Percentiles rank a stretch among this genome's conserved stretches.
phyloP scores from a whole-genome alignment of 1,139 yeast species.

The Meyerozyma elateridarum region DNA sequence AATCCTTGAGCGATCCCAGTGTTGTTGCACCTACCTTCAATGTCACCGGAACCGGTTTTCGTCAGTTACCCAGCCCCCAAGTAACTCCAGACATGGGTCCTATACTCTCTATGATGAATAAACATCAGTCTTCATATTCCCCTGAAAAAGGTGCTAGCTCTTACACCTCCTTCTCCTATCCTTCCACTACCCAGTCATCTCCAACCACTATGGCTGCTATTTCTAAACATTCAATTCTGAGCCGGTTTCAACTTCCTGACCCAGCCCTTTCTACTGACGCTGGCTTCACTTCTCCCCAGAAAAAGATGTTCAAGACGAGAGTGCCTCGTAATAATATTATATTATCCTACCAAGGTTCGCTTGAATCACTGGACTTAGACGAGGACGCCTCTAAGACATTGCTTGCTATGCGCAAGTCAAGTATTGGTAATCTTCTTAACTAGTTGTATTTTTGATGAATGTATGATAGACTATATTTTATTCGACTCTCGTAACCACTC shows the following conservation, averaged over 20 bases:
- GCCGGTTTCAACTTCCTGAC: conserved; percentile 34
- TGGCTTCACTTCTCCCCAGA: conserved; percentile 20
- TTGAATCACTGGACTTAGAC: conserved; percentile 4
- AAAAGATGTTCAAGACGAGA: conserved; percentile 23
- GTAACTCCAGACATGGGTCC: conserved; percentile 44
- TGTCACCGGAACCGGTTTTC: background rate
- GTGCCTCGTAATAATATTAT: conserved; percentile 19
- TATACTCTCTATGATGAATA: conserved; percentile 25
- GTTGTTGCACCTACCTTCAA: background rate
- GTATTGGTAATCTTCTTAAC: conserved; percentile 38
- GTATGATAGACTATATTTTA: background rate
- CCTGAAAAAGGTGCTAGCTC: background rate
- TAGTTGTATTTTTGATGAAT: conserved; percentile 11
- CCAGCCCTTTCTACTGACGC: conserved; percentile 26
- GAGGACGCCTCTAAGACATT: conserved; percentile 39
- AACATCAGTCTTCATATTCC: conserved; percentile 11
- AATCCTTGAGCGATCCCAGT: background rate
- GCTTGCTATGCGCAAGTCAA: conserved; percentile 40
- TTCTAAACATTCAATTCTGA: conserved; percentile 5
- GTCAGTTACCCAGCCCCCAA: conserved; percentile 39
- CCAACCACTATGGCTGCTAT: conserved; percentile 2
- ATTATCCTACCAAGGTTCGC: conserved; percentile 10
- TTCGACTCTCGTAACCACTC: conserved; percentile 52
- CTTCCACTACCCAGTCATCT: conserved; percentile 6
- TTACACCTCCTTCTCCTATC: conserved; percentile 4